Evolutionary conservation across 176 grass and related monocot genomes (phyloP).

Genomic region (Cymbopogon citratus): DNA sequence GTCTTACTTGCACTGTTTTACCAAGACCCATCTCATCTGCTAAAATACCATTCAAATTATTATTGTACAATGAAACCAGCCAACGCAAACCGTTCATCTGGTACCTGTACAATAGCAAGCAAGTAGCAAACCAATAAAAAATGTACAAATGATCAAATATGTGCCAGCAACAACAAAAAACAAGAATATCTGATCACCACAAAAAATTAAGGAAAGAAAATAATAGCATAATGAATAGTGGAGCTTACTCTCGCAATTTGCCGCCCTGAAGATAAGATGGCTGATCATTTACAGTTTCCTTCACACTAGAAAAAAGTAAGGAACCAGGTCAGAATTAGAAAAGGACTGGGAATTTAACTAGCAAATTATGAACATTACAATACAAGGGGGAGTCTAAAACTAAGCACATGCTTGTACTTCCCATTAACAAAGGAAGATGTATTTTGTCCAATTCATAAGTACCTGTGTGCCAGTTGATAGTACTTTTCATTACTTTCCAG

Average conservation of each 20-base stretch:
- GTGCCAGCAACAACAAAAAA: not conserved
- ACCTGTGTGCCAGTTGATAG: constrained; percentile 93
- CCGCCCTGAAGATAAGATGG: constrained; percentile 82
- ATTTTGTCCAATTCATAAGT: constrained; percentile 29
- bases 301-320: constrained; percentile 67
- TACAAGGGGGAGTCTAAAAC: not conserved
- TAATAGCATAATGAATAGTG: not conserved
- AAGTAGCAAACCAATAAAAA: constrained; percentile 22
- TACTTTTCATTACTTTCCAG: constrained; percentile 99
- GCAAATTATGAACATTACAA: not conserved
- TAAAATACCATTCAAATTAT: constrained; percentile 96
- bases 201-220: not conserved
- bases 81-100: constrained; percentile 98
- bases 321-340: constrained; percentile 34
- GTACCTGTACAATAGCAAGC: constrained; percentile 55
- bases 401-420: not conserved
- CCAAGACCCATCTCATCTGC: constrained; percentile 99
- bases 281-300: constrained; percentile 83
- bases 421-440: not conserved
- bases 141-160: constrained; percentile 5
- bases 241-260: constrained; percentile 90
- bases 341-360: not conserved
- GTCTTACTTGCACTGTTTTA: constrained; percentile 96
- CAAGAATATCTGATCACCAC: not conserved
- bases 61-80: constrained; percentile 97